phyloP scores from a whole-genome alignment of 495 filamentous ascomycete species.

The Lasiosphaeriaceae sp. region DNA sequence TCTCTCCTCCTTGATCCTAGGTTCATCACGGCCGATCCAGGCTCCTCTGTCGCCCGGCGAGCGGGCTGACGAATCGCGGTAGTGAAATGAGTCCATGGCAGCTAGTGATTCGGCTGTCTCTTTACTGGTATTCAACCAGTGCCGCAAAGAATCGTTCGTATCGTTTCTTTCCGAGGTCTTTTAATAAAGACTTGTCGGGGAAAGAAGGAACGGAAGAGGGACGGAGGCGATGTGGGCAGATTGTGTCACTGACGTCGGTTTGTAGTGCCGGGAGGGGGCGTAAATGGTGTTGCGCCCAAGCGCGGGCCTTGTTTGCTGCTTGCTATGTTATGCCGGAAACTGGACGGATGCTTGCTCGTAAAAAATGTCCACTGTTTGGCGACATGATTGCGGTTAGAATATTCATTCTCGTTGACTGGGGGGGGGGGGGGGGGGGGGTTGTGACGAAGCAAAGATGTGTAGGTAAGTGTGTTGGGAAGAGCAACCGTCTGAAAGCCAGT shows the following conservation, averaged over 20 bases:
- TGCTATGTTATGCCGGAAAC: constrained; percentile 24
- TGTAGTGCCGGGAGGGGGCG: neutral
- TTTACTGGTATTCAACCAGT: neutral
- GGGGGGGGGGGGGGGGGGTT: constrained; percentile 6
- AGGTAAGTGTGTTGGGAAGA: too few relatives aligned
- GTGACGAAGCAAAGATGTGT: constrained; percentile 22
- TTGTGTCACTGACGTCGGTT: neutral
- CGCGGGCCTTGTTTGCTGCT: constrained; percentile 20
- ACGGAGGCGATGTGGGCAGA: neutral
- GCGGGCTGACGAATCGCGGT: constrained; percentile 42
- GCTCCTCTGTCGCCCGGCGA: constrained; percentile 48
- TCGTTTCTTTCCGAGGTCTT: neutral
- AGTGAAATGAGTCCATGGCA: constrained; percentile 44
- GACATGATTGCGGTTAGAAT: constrained; percentile 51
- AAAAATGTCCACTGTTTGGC: constrained; percentile 42
- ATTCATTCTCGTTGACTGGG: constrained; percentile 28
- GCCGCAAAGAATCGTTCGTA: neutral
- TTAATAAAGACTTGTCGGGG: neutral
- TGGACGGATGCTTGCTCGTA: constrained; percentile 20
- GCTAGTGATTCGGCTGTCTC: neutral
- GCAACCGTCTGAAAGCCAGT: too few relatives aligned
- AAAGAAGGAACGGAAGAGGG: neutral
- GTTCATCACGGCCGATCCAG: constrained; percentile 49
- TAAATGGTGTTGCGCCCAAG: constrained; percentile 3
- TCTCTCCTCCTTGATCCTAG: constrained; percentile 44